A percentile compares a stretch with the other conserved stretches of the same genome.
These are phyloP conservation scores for Nitzschia inconspicua DNA, from an alignment of 108 stramenopile genomes.

Conservation along the genomic window DNA sequence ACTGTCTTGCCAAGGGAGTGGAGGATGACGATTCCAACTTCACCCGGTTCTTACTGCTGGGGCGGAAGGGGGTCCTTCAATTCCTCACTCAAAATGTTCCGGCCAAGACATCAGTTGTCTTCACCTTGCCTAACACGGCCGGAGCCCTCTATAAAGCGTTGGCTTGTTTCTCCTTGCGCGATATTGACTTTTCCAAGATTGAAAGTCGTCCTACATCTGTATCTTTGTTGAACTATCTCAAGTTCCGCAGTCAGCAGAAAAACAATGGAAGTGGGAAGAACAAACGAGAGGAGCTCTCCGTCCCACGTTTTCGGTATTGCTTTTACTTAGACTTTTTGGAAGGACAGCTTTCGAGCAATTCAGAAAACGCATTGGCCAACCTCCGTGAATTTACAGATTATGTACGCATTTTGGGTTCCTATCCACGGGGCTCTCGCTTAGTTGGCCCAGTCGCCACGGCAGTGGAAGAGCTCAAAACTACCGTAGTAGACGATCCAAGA, in stretches of 20 bases:
- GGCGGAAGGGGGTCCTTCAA: conserved; percentile 66
- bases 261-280: background rate
- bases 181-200: conserved; percentile 97
- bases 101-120: conserved; percentile 91
- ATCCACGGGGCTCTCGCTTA: conserved; percentile 77
- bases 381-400: conserved; percentile 85
- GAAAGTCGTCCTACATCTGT: conserved; percentile 93
- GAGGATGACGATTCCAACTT: conserved; percentile 98
- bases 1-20: conserved; percentile 87
- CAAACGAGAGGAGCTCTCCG: conserved; percentile 17
- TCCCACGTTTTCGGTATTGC: conserved; percentile 87
- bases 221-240: conserved; percentile 74
- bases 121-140: conserved; percentile 88
- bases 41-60: conserved; percentile 94
- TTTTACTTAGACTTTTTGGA: conserved; percentile 89
- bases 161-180: conserved; percentile 91
- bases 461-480: conserved; percentile 64
- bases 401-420: conserved; percentile 82
- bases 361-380: conserved; percentile 81
- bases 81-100: conserved; percentile 72
- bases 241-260: conserved; percentile 63
- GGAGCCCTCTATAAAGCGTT: conserved; percentile 96
- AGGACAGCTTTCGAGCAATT: conserved; percentile 61
- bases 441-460: conserved; percentile 77
- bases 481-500: conserved; percentile 28